Base-by-base conservation (phyloP, 1,284 basidiomycete species). In the Anthracocystis panici-leucophaei region DNA sequence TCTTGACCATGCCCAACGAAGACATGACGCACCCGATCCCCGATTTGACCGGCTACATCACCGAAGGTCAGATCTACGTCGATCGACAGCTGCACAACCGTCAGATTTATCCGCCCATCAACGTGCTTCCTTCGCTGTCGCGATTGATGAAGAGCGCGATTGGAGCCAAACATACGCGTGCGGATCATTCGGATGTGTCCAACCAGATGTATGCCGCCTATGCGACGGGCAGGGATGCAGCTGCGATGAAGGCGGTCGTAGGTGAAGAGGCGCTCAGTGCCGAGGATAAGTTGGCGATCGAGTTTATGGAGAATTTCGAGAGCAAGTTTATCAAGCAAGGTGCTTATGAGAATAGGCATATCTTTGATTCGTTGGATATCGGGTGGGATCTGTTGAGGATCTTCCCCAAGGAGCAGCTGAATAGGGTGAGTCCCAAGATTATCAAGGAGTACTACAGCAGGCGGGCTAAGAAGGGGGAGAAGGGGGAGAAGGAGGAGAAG, bases 61-160 rank as follows among this genome's bases (percentile, higher is more conserved):
- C 96, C 48, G 88, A 98, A 88, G 97, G 97, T 57, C 97, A 99
- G 88, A 97, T 99, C 87, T 97, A 93, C 87, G 93, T 99, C 84
- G 97, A 99, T 89, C 92, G 96, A 80, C 80, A 82, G 82, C 87
- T 95, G 86, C 89, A 94, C 88, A 95, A 95, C 88, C 89, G 93
- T 83, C 96, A 98, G 87, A 96, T 99, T 86, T 99, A 98, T 88
- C 97, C 97, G 46, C 97, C 97, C 52, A 99, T 99, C 90, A 99
- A 99, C 88, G 97, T 99, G 72, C 89, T 99, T 49, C 97, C 97
- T 57, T 99, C 97, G 69, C 89, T 99, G 79, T 98, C 96, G 81
- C 94, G 97, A 87, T 88, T 99, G 85, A 99, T 99, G 97, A 99
- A 99, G 91, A 94, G 92, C 79, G 97, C 97, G 77, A 98, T 99